Evolutionary conservation across 345 rosid genomes (phyloP), one percentile per base, ranked within the genome.

Genomic region (Acer yangbiense): DNA sequence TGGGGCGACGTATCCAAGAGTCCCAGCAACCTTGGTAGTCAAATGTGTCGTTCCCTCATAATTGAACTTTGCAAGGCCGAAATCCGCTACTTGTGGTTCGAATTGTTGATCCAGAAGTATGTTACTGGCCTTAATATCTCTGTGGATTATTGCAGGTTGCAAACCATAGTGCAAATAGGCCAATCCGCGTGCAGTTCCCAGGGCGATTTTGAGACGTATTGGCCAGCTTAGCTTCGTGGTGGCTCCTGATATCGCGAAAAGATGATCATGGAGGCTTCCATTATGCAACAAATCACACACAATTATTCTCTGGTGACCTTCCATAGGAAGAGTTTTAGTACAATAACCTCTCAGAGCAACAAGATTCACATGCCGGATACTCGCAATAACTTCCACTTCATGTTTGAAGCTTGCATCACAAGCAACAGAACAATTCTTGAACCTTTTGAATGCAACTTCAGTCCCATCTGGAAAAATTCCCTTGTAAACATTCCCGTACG

Each of bases 101-200:
- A 83, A 87, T 43, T 76, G 65, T 9, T 82, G 77, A 1, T 85
- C 88, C 69, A 83, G 44, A 65, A 83, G 84, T n/a, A 87, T 87
- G 72, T 85, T 87, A 50, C 86, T 85, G 1, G 88, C 85, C 65
- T 87, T 87, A 54, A 87, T 81, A 44, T 87, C 90, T 58, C 87
- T 72, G 32, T 87, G 90, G 6, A 83, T 83, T 58, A 87, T 83
- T 13, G 87, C 75, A 55, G 85, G 87, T 21, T 83, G 79, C 39
- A 85, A 77, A 13, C 86, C 88, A 0, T 73, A 48, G 74, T 87
- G 90, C 67, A 87, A 58, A 55, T 85, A 83, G n/a, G 84, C 90
- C 74, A 85, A 60, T 23, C 86, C 90, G 1, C 79, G 64, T 2
- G 88, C 88, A 3, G 87, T 87, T 69, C 90, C 87, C 4, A 85